Base-by-base conservation (phyloP, 2,329 filamentous ascomycete species). In the Penicillium sp. region DNA sequence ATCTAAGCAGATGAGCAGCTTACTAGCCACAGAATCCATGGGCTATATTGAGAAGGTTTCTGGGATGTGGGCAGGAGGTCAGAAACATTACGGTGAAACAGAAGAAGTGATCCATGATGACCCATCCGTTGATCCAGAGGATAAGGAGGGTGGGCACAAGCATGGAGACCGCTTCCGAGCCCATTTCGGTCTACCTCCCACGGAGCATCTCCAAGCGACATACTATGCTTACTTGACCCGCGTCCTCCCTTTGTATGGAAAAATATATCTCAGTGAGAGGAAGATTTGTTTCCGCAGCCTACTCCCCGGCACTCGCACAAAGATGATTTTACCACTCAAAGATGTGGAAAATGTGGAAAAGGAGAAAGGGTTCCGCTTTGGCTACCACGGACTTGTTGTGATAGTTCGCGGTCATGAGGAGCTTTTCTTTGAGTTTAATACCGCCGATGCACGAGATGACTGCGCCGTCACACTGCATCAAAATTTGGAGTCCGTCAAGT, bases 31-130 rank as follows among this genome's bases (percentile, higher is more conserved):
- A 0, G 93, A 97, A 73, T 96, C 94, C 0, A 96, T 96, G 88
- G 92, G 92, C 1, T 98, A 98, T 71, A 89, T 96, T 35, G 93
- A 96, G 71, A 98, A 97, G 75, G 93, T 98, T 0, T 96, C 94
- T 0, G 94, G 92, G 39, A 98, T 98, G 90, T 95, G 95, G 87
- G 91, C 92, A 66, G 95, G 95, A 36, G 91, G 91, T 13, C 88
- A 89, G 67, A 92, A 89, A 69, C 94, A 98, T 75, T 99, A 98
- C 69, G 87, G 89, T 51, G 89, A 92, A 19, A 85, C 84, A 22
- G 87, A 91, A 71, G 79, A 83, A 14, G 82, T 88, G 10, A 79
- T 85, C 7, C 85, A 89, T 1, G 89, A 89, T 68, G 91, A 96
- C 61, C 78, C 79, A 55, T 76, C 81, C 2, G 78, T 82, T 39